phyloP scores from a whole-genome alignment of 352 stramenopile species.

The Pythium diclinum region DNA sequence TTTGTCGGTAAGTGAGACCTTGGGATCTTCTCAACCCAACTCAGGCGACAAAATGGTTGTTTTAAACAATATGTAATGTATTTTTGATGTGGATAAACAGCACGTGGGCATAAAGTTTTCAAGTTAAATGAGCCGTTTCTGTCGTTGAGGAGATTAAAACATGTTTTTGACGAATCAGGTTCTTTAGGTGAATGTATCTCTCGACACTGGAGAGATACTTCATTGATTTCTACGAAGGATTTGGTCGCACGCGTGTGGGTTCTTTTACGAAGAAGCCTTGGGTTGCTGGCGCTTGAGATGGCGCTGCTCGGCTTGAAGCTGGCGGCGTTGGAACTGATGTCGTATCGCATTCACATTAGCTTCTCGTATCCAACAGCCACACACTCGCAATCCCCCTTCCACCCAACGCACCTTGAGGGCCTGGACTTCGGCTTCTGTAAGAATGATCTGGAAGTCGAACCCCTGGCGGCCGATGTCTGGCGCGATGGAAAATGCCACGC shows the following conservation, averaged over 20 bases:
- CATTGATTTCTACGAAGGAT: background rate
- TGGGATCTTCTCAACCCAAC: background rate
- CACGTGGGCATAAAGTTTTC: too few species aligned
- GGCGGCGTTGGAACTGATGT: constrained; percentile 45
- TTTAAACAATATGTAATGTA: background rate
- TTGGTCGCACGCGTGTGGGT: background rate
- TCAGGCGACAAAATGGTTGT: constrained; percentile 1
- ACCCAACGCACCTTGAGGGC: constrained; percentile 42
- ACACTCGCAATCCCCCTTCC: background rate
- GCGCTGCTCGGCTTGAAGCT: constrained; percentile 53
- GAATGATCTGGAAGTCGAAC: constrained; percentile 60
- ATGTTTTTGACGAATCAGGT: constrained; percentile 10
- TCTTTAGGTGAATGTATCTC: too few species aligned
- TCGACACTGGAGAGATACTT: background rate
- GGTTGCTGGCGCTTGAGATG: constrained; percentile 42
- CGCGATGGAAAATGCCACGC: constrained; percentile 22
- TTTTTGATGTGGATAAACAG: too few species aligned
- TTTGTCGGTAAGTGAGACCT: background rate
- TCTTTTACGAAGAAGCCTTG: constrained; percentile 3
- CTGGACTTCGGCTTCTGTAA: constrained; percentile 58
- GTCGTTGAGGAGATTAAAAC: background rate
- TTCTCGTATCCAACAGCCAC: background rate
- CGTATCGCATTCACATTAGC: background rate
- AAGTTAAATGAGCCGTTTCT: background rate
- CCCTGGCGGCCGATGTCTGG: background rate